Percentiles rank a stretch among this genome's conserved stretches.
Conservation (phyloP, 2,329 filamentous ascomycete genomes). For the Pseudocercospora cruenta region DNA sequence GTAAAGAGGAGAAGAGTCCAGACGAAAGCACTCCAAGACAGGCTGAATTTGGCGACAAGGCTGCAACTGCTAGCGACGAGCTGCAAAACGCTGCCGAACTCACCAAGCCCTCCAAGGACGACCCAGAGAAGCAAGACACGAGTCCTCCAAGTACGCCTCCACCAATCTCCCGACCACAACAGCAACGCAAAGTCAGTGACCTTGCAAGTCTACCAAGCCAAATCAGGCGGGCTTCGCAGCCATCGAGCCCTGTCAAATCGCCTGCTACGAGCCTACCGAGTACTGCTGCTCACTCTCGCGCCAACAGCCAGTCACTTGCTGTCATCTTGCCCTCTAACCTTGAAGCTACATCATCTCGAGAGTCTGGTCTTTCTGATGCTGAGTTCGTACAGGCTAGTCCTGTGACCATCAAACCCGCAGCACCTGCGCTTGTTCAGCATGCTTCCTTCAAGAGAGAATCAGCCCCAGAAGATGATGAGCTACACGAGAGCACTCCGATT, state of each 20-base stretch:
- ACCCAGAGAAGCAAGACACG: background rate
- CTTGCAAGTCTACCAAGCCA: conserved; percentile 33
- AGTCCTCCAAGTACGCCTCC: background rate
- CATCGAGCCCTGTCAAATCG: background rate
- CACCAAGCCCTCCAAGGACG: background rate
- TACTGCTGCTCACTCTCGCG: conserved; percentile 2
- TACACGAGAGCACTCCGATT: conserved; percentile 21
- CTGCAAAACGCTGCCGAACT: background rate
- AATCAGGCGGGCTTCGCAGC: conserved; percentile 5
- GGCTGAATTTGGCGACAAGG: background rate
- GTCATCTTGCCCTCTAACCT: conserved; percentile 1
- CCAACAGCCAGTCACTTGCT: conserved; percentile 3
- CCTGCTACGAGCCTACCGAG: background rate
- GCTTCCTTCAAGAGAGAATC: conserved; percentile 1
- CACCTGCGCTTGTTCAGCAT: conserved; percentile 14
- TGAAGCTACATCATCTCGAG: background rate
- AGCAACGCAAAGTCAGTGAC: conserved; percentile 31
- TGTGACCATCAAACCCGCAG: conserved; percentile 15
- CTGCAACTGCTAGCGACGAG: background rate
- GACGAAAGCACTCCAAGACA: background rate
- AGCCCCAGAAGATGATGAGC: conserved; percentile 17
- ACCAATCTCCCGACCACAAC: conserved; percentile 14
- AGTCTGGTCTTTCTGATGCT: conserved; percentile 15
- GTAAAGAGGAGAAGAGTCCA: background rate
- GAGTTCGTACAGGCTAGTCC: conserved; percentile 17